These are phyloP conservation scores for Chytridiales sp. DNA, from an alignment of 371 early-diverging fungal species.

Conservation along the genomic window DNA sequence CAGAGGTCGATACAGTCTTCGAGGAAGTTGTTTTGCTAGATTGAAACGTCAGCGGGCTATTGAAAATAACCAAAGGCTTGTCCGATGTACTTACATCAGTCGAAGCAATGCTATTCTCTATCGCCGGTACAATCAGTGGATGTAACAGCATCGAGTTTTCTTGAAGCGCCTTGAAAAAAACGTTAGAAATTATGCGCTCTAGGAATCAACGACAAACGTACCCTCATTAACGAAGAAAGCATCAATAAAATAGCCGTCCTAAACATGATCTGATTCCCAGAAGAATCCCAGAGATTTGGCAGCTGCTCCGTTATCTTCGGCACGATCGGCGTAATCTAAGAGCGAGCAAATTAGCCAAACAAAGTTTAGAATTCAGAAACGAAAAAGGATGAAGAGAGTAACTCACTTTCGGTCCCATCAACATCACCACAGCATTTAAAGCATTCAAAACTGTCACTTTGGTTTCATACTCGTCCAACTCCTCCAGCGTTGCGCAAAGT, in stretches of 20 bases:
- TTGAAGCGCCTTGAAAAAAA: constrained; percentile 60
- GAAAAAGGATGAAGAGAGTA: neutral
- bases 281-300: constrained; percentile 78
- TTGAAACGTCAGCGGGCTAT: neutral
- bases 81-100: constrained; percentile 43
- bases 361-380: neutral
- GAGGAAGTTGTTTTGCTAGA: constrained; percentile 52
- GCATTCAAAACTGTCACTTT: constrained; percentile 73
- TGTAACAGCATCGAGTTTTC: constrained; percentile 71
- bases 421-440: constrained; percentile 73
- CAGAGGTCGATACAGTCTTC: constrained; percentile 89
- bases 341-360: neutral
- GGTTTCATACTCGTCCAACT: constrained; percentile 76
- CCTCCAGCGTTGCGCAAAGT: constrained; percentile 57
- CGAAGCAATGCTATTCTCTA: constrained; percentile 63
- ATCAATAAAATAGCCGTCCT: constrained; percentile 75
- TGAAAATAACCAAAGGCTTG: constrained; percentile 27
- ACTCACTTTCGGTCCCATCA: constrained; percentile 66
- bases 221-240: constrained; percentile 70
- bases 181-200: neutral
- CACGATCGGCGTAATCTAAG: constrained; percentile 70
- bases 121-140: constrained; percentile 68
- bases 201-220: constrained; percentile 29
- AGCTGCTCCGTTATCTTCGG: constrained; percentile 68
- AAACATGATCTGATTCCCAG: constrained; percentile 74